These are phyloP conservation scores for Micractinium conductrix DNA, from an alignment of 139 green algal genomes.

Conservation along the genomic window DNA sequence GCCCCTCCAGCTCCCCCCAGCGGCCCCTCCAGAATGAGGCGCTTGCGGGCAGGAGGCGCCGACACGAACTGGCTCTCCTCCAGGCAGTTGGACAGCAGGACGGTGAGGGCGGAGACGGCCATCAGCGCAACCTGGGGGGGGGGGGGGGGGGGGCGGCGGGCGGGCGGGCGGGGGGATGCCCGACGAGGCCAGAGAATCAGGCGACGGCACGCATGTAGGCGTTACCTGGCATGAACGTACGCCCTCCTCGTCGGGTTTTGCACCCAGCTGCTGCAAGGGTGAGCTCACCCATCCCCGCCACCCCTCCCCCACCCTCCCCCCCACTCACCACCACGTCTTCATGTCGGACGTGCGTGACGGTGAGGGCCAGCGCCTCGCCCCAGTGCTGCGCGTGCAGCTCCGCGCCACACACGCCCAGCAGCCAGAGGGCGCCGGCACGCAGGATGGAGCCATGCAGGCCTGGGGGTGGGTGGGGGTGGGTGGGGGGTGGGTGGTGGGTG, in stretches of 20 bases:
- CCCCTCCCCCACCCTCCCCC: too few relatives aligned
- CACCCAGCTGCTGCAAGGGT: too few relatives aligned
- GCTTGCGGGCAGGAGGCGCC: conserved; percentile 14
- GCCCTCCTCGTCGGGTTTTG: too few relatives aligned
- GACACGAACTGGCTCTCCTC: conserved; percentile 67
- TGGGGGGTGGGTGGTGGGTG: background rate
- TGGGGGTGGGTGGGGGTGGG: background rate
- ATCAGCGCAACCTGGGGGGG: conserved; percentile 59
- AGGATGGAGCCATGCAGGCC: conserved; percentile 50
- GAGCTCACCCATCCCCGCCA: too few relatives aligned
- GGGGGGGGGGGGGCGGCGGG: too few relatives aligned
- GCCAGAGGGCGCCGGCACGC: conserved; percentile 75
- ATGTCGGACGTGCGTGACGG: conserved; percentile 55
- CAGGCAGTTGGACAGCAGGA: conserved; percentile 58
- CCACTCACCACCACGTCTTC: conserved; percentile 71
- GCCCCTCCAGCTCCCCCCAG: background rate
- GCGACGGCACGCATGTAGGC: too few relatives aligned
- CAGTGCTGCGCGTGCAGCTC: conserved; percentile 63
- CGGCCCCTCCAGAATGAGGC: conserved; percentile 31
- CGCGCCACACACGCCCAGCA: conserved; percentile 74
- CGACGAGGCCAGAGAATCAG: too few relatives aligned
- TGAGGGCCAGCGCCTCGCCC: conserved; percentile 58
- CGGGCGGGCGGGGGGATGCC: too few relatives aligned
- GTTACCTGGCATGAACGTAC: too few relatives aligned
- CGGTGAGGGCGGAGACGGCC: conserved; percentile 60